phyloP scores from a whole-genome alignment of 1,284 basidiomycete genomes.

The Trichosporon asahii region DNA sequence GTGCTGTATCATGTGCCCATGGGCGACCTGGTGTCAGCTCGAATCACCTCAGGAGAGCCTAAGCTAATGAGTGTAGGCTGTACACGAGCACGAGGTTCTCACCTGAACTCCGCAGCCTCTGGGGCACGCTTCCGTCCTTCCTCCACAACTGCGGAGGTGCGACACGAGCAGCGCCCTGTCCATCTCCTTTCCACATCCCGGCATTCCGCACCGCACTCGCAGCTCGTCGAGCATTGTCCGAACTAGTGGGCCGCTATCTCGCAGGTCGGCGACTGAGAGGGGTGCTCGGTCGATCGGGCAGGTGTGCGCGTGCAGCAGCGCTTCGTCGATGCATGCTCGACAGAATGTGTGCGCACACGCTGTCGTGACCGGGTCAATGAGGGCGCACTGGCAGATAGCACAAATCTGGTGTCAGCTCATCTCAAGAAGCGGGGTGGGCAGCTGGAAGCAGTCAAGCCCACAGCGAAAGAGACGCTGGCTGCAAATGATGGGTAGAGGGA shows the following conservation, averaged over 20 bases:
- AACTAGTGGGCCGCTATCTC: constrained; percentile 27
- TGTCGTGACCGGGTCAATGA: constrained; percentile 66
- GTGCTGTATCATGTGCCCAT: constrained; percentile 31
- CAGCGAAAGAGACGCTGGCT: no score
- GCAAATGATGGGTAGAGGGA: no score
- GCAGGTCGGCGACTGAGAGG: constrained; percentile 47
- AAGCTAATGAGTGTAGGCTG: constrained; percentile 1
- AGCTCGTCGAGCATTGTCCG: constrained; percentile 71
- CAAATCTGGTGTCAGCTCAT: constrained; percentile 58
- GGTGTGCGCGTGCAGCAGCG: constrained; percentile 56
- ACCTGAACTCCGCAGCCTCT: constrained; percentile 52
- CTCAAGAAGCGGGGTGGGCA: background rate
- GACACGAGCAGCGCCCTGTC: constrained; percentile 66
- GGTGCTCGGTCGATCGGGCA: constrained; percentile 80
- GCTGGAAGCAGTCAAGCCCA: background rate
- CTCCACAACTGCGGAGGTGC: constrained; percentile 66
- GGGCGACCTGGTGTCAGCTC: constrained; percentile 38
- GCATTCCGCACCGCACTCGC: constrained; percentile 63
- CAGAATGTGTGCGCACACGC: constrained; percentile 79
- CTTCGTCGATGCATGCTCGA: constrained; percentile 65
- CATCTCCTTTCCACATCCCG: constrained; percentile 60
- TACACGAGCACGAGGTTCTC: no score
- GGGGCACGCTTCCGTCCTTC: constrained; percentile 59
- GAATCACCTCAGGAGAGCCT: background rate
- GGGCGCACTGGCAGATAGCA: constrained; percentile 79